Base-by-base conservation (phyloP, 768 basidiomycete genomes). In the Hydnomerulius pinastri region DNA sequence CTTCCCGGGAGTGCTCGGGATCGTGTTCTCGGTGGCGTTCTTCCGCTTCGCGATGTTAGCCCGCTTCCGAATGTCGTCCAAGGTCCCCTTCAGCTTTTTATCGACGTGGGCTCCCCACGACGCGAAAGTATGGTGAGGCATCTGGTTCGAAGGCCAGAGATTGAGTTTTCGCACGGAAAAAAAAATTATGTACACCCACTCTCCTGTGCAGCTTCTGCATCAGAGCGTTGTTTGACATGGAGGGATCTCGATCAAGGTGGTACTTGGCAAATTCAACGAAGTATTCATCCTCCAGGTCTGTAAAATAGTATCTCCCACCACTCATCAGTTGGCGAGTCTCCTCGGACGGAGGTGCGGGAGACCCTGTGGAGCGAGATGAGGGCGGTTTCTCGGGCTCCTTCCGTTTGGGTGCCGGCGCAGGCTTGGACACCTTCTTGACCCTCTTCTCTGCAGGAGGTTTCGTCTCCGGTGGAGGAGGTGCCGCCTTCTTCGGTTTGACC, bases 41-140 rank as follows among this genome's bases (percentile, higher is more conserved):
- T 84, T 84, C 45, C 82, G 71, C 48, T 67, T 71, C 13, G 73
- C 73, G 48, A 83, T 80, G n/a, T 70, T 71, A 17, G 78, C 77
- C 44, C 71, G 74, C 62, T 81, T 80, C 45, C 76, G 71, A 45
- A 77, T 62, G 5, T 65, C 58, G n/a, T 80, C 82, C 10, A 86
- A 51, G 33, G 73, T 66, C 9, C 69, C 60, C 20, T 65, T 66
- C 9, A 73, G 32, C 46, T 63, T 61, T 44, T 51, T 53, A 25
- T 55, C 37, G 17, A 82, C 43, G 40, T 76, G 72, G n/a, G 58
- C 61, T 27, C 46, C 55, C 85, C 85, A 88, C 12, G 84, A 85
- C 7, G 28, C 60, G 5, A 57, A 11, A 2, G 73, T 57, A 61
- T 88, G 87, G 55, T 83, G 78, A 23, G 83, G 79, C 72, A 88